Conservation (phyloP, 805 yeast species). For the Lipomyces yamadae region DNA sequence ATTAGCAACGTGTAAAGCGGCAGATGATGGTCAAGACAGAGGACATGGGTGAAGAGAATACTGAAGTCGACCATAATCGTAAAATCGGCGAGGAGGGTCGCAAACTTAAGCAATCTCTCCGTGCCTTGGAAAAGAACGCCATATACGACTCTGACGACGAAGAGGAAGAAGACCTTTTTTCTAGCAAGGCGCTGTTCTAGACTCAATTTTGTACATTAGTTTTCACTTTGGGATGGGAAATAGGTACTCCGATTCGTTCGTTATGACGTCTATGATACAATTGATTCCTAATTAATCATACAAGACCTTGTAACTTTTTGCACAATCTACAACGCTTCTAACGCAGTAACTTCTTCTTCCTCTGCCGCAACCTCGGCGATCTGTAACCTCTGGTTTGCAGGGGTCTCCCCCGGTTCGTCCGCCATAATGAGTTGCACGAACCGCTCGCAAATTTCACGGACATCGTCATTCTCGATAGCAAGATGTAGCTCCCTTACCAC, state of each 20-base stretch:
- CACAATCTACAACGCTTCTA: conserved; percentile 20
- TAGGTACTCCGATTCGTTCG: not conserved
- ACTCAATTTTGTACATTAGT: not conserved
- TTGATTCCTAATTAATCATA: not conserved
- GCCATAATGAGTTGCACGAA: conserved; percentile 88
- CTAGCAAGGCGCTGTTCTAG: conserved; percentile 16
- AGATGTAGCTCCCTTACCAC: conserved; percentile 76
- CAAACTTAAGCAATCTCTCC: conserved; percentile 78
- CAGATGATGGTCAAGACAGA: conserved; percentile 59
- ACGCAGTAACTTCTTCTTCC: conserved; percentile 43
- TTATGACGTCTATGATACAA: not conserved
- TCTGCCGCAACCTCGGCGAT: conserved; percentile 55
- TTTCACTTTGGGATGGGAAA: not conserved
- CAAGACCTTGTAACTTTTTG: conserved; percentile 1
- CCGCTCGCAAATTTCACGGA: conserved; percentile 77
- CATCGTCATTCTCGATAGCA: conserved; percentile 49
- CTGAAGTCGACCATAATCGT: conserved; percentile 65
- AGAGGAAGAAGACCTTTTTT: conserved; percentile 51
- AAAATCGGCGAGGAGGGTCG: conserved; percentile 90
- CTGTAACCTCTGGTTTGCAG: conserved; percentile 55
- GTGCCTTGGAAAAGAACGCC: conserved; percentile 81
- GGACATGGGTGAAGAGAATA: conserved; percentile 48
- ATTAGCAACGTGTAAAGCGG: conserved; percentile 63
- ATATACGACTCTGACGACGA: conserved; percentile 89
- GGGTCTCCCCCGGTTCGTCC: conserved; percentile 53